Evolutionary conservation across 2,329 filamentous ascomycete genomes (phyloP).

Genomic region (Bipolaris bicolor): DNA sequence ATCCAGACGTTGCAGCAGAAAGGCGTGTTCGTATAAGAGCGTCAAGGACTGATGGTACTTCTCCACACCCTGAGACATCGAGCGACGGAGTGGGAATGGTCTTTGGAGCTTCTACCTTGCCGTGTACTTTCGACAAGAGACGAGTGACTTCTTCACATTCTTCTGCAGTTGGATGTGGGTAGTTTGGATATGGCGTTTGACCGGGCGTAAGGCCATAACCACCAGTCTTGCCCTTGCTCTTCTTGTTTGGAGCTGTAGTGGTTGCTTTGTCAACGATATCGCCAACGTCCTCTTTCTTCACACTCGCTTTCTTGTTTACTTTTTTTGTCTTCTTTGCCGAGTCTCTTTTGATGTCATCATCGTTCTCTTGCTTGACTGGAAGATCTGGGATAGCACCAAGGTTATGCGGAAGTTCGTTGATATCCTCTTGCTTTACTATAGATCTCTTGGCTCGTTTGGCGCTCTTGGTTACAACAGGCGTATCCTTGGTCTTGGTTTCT

Average conservation of each 20-base stretch:
- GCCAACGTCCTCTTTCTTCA: conserved; percentile 31
- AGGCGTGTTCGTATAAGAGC: conserved; percentile 67
- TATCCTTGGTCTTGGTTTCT: conserved; percentile 8
- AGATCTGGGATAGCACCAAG: conserved; percentile 50
- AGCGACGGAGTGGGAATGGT: conserved; percentile 72
- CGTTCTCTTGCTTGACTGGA: conserved; percentile 14
- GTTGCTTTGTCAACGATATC: conserved; percentile 35
- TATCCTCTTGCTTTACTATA: conserved; percentile 48
- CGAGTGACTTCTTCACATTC: conserved; percentile 73
- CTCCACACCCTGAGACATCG: conserved; percentile 72
- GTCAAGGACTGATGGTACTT: conserved; percentile 69
- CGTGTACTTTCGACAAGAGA: conserved; percentile 70
- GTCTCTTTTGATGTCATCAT: conserved; percentile 6
- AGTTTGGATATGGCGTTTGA: conserved; percentile 71
- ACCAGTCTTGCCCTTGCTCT: conserved; percentile 46
- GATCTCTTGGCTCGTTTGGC: conserved; percentile 48
- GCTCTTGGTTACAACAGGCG: conserved; percentile 26
- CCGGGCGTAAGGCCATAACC: conserved; percentile 56
- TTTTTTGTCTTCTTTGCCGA: conserved; percentile 25
- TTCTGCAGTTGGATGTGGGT: conserved; percentile 66
- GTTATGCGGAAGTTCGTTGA: conserved; percentile 63
- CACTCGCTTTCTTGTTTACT: conserved; percentile 26
- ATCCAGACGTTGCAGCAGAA: conserved; percentile 65
- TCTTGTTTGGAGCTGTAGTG: conserved; percentile 42
- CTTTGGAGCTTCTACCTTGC: conserved; percentile 67